Percentiles rank a stretch among this genome's conserved stretches.
phyloP scores from a whole-genome alignment of 2,329 filamentous ascomycete genomes.

The Pseudocercospora ulei region DNA sequence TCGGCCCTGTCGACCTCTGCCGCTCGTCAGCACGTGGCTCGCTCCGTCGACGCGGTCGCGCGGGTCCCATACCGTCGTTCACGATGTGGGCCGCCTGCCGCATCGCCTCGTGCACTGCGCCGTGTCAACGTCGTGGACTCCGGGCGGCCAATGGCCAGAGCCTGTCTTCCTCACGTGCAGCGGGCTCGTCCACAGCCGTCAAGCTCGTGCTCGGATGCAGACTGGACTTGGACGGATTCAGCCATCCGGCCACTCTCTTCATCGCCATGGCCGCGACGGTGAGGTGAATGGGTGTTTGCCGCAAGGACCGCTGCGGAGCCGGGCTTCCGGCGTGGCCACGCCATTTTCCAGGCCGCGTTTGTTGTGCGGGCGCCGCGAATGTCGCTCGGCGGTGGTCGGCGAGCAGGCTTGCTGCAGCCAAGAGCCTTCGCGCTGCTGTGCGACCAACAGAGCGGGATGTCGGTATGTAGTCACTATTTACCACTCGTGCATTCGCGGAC shows the following conservation, averaged over 20 bases:
- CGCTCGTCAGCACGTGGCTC: slow-evolving; percentile 23
- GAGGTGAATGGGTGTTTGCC: slow-evolving; percentile 1
- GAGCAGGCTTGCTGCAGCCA: too few relatives aligned
- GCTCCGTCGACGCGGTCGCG: not conserved
- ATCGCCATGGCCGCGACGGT: slow-evolving; percentile 20
- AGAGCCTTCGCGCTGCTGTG: too few relatives aligned
- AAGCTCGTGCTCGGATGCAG: slow-evolving; percentile 46
- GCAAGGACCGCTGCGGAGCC: too few relatives aligned
- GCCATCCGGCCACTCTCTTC: slow-evolving; percentile 35
- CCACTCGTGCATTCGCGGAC: too few relatives aligned
- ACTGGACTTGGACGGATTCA: slow-evolving; percentile 31
- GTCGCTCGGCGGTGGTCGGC: too few relatives aligned
- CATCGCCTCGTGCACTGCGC: slow-evolving; percentile 41
- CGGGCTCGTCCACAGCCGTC: slow-evolving; percentile 49
- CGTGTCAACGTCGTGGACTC: slow-evolving; percentile 15
- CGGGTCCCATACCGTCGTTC: slow-evolving; percentile 36
- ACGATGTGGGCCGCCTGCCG: slow-evolving; percentile 30
- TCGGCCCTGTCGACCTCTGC: slow-evolving; percentile 73
- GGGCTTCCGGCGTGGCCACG: too few relatives aligned
- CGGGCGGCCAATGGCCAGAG: not conserved
- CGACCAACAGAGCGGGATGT: too few relatives aligned
- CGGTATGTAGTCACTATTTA: too few relatives aligned
- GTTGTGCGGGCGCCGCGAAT: slow-evolving; percentile 2
- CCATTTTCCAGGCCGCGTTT: slow-evolving; percentile 3
- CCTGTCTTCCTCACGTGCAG: slow-evolving; percentile 47